A percentile compares a stretch with the other conserved stretches of the same genome.
These are phyloP conservation scores for Podaxis carcinomalis DNA, from an alignment of 768 basidiomycete species.

Conservation along the genomic window DNA sequence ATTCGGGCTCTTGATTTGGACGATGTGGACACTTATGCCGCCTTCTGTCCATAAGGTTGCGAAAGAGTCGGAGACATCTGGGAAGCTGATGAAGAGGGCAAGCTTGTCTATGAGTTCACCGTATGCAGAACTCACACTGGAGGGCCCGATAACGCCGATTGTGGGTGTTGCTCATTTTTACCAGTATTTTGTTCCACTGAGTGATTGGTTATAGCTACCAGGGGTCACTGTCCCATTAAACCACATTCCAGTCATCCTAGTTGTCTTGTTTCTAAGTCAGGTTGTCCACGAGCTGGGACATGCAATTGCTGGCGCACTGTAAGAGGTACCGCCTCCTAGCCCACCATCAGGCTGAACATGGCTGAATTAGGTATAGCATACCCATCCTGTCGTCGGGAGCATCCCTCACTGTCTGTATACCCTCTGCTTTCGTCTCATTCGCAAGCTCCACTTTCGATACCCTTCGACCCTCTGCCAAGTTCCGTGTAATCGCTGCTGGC, in stretches of 20 bases:
- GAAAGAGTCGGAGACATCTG: neutral
- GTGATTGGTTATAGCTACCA: slow-evolving; percentile 55
- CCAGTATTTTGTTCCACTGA: neutral
- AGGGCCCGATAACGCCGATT: slow-evolving; percentile 6
- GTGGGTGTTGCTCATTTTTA: neutral
- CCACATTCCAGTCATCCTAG: slow-evolving; percentile 63
- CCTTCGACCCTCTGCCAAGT: slow-evolving; percentile 37
- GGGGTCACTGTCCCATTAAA: slow-evolving; percentile 76
- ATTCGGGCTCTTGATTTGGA: slow-evolving; percentile 3
- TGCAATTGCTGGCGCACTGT: slow-evolving; percentile 73
- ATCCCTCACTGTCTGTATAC: slow-evolving; percentile 58
- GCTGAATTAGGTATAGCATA: slow-evolving; percentile 50
- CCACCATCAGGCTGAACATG: neutral
- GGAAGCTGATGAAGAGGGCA: slow-evolving; percentile 6
- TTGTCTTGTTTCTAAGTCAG: slow-evolving; percentile 60
- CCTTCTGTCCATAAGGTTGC: neutral
- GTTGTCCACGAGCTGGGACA: slow-evolving; percentile 81
- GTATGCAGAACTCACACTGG: neutral
- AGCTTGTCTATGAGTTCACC: neutral
- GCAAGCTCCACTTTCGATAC: slow-evolving; percentile 35
- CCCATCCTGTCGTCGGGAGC: slow-evolving; percentile 59
- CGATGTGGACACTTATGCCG: slow-evolving; percentile 2
- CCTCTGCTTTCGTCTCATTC: slow-evolving; percentile 72
- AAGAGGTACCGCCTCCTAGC: slow-evolving; percentile 20
- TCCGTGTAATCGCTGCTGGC: slow-evolving; percentile 69